These are phyloP conservation scores for Colletotrichum endophyticum DNA, from an alignment of 2,329 filamentous ascomycete species.

Conservation along the genomic window DNA sequence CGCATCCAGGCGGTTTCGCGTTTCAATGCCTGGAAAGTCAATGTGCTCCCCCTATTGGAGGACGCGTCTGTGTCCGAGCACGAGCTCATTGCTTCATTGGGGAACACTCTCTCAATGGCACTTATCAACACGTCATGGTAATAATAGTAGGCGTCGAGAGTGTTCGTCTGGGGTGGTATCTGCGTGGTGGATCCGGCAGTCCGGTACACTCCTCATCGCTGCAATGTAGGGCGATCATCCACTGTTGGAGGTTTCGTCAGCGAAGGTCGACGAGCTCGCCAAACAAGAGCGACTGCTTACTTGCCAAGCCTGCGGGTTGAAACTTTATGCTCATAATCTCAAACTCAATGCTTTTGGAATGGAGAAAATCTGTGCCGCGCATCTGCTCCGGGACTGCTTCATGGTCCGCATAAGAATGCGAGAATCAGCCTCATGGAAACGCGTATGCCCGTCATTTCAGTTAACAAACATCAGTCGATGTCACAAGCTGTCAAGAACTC, in stretches of 20 bases:
- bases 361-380: neutral
- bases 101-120: neutral
- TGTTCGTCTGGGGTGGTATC: neutral
- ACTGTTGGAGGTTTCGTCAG: neutral
- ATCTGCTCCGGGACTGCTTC: neutral
- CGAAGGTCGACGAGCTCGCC: neutral
- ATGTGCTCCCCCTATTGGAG: neutral
- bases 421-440: neutral
- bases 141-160: neutral
- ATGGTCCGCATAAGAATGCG: neutral
- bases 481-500: neutral
- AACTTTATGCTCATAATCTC: neutral
- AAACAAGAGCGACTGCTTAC: neutral
- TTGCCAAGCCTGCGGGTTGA: neutral
- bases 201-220: neutral
- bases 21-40: neutral
- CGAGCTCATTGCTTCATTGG: neutral
- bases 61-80: constrained; percentile 4
- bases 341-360: neutral
- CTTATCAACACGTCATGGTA: neutral
- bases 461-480: neutral
- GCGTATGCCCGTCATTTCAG: neutral
- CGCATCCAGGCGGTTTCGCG: neutral
- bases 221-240: neutral
- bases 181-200: neutral